These are phyloP conservation scores for Diplodia sapinea DNA, from an alignment of 2,329 filamentous ascomycete species.

Conservation along the genomic window DNA sequence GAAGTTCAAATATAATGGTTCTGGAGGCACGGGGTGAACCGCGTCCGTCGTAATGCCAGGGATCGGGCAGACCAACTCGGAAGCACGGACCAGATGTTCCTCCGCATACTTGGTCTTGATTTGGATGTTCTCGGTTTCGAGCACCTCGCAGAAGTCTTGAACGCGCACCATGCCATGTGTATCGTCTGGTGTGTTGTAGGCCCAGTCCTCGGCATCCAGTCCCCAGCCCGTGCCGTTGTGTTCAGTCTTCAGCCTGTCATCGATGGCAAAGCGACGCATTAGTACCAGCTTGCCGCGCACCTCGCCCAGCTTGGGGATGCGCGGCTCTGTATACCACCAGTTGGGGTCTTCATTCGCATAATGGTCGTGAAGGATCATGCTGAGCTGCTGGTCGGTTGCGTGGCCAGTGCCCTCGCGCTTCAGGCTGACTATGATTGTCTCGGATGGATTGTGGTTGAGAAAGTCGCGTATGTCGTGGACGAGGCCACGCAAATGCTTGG, in stretches of 20 bases:
- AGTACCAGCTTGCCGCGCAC: conserved; percentile 83
- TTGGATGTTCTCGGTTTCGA: conserved; percentile 74
- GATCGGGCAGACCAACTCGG: conserved; percentile 43
- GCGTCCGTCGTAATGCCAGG: conserved; percentile 50
- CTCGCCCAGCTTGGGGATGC: conserved; percentile 78
- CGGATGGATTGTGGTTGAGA: conserved; percentile 75
- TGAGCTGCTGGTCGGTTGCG: conserved; percentile 78
- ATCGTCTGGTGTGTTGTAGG: conserved; percentile 84
- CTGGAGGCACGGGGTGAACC: conserved; percentile 51
- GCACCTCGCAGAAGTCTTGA: conserved; percentile 93
- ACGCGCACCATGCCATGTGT: conserved; percentile 77
- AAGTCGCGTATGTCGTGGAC: conserved; percentile 75
- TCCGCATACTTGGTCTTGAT: conserved; percentile 78
- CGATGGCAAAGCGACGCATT: conserved; percentile 76
- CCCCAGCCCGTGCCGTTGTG: conserved; percentile 62
- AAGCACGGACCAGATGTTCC: conserved; percentile 77
- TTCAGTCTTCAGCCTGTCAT: conserved; percentile 57
- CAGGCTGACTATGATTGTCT: conserved; percentile 83
- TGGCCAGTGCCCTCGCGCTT: conserved; percentile 90
- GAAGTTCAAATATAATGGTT: conserved; percentile 87
- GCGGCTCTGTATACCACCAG: conserved; percentile 79
- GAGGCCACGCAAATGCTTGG: conserved; percentile 77
- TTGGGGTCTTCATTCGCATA: conserved; percentile 65
- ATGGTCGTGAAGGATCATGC: conserved; percentile 72
- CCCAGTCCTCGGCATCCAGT: conserved; percentile 72